These are phyloP conservation scores for Trichosporon sp. DNA, from an alignment of 1,284 basidiomycete genomes.

Conservation along the genomic window DNA sequence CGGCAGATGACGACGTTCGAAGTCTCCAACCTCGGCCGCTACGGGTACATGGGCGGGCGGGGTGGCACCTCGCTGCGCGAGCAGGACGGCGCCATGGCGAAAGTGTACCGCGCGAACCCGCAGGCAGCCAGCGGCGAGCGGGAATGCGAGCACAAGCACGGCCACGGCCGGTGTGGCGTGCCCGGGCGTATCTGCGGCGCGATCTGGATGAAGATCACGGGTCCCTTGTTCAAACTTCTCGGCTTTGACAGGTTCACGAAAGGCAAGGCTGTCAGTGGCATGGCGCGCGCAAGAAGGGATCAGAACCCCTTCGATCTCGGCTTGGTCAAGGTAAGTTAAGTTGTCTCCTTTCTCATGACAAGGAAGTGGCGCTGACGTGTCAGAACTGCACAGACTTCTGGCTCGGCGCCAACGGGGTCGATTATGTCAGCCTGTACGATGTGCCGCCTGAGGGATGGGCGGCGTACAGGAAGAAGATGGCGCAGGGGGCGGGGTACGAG, in stretches of 20 bases:
- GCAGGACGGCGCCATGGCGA: constrained; percentile 55
- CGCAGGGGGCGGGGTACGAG: constrained; percentile 36
- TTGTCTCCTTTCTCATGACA: too few relatives aligned
- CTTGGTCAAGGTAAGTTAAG: constrained; percentile 59
- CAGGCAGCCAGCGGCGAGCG: constrained; percentile 11
- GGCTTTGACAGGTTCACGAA: constrained; percentile 92
- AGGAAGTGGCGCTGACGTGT: neutral
- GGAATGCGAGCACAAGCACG: constrained; percentile 51
- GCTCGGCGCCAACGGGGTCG: constrained; percentile 79
- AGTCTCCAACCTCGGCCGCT: constrained; percentile 90
- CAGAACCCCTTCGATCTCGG: constrained; percentile 94
- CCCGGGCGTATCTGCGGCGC: constrained; percentile 46
- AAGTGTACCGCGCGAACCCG: constrained; percentile 29
- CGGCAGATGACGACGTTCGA: constrained; percentile 96
- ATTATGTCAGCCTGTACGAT: constrained; percentile 88
- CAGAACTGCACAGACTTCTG: constrained; percentile 95
- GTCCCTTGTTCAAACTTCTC: constrained; percentile 72
- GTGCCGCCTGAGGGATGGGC: constrained; percentile 70
- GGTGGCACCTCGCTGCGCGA: constrained; percentile 61
- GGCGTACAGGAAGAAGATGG: constrained; percentile 45
- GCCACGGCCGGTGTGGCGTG: constrained; percentile 41
- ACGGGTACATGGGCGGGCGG: constrained; percentile 94
- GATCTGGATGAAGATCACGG: constrained; percentile 43
- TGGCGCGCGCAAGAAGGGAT: constrained; percentile 65
- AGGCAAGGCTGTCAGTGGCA: constrained; percentile 80